These are phyloP conservation scores for Gardenia jasminoides DNA, from an alignment of 257 asterid species.

Conservation along the genomic window DNA sequence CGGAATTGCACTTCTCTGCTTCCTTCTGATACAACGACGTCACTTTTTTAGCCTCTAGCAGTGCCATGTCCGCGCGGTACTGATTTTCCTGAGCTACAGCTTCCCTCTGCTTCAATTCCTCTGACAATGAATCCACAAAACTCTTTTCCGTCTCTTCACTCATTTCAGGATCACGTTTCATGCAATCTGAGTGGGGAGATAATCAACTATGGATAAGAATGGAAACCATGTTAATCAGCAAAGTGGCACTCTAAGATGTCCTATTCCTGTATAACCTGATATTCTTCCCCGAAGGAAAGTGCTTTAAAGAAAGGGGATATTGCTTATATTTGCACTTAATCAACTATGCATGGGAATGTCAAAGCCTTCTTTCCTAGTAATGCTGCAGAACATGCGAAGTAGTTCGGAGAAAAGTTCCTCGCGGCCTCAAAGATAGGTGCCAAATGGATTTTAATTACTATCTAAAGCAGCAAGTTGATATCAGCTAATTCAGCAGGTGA, in stretches of 20 bases:
- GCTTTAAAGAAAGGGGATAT: not conserved
- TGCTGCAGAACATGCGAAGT: too few relatives aligned
- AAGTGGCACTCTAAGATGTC: not conserved
- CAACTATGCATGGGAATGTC: too few relatives aligned
- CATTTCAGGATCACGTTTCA: slow-evolving; percentile 72
- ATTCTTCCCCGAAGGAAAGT: not conserved
- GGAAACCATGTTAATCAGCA: not conserved
- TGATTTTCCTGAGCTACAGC: slow-evolving; percentile 69
- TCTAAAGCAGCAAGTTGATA: too few relatives aligned
- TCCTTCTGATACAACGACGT: slow-evolving; percentile 91
- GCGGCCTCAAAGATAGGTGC: too few relatives aligned
- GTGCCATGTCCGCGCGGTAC: slow-evolving; percentile 75
- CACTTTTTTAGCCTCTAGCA: slow-evolving; percentile 88
- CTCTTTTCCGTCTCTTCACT: slow-evolving; percentile 75
- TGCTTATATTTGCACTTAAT: too few relatives aligned
- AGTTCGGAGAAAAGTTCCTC: too few relatives aligned
- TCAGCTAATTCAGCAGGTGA: too few relatives aligned
- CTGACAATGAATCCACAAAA: slow-evolving; percentile 62
- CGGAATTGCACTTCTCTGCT: slow-evolving; percentile 92
- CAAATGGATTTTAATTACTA: too few relatives aligned
- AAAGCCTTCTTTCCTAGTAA: too few relatives aligned
- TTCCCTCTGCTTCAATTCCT: slow-evolving; percentile 70
- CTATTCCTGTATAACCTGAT: not conserved
- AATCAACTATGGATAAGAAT: not conserved
- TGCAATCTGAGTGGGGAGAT: slow-evolving; percentile 54